These are phyloP conservation scores for Aspergillus ustus DNA, from an alignment of 2,329 filamentous ascomycete species.

Conservation along the genomic window DNA sequence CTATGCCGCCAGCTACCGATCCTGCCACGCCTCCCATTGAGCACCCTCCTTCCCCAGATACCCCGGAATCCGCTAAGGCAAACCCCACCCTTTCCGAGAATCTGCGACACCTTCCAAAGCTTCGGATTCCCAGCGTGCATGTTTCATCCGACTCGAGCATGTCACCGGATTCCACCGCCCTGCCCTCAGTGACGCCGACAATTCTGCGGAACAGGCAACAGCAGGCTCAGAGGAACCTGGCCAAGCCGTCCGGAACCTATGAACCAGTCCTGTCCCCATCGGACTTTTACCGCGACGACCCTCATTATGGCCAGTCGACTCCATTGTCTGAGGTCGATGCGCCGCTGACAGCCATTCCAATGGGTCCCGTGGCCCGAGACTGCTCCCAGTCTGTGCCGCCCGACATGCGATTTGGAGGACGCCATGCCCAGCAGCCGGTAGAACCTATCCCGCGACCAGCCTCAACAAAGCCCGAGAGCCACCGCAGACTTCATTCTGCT, in stretches of 20 bases:
- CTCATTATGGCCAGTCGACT: conserved; percentile 68
- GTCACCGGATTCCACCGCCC: too few species aligned
- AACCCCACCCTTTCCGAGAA: conserved; percentile 44
- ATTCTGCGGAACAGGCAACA: too few species aligned
- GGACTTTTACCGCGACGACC: conserved; percentile 60
- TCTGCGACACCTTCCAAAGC: conserved; percentile 59
- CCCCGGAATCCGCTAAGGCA: conserved; percentile 13
- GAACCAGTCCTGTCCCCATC: too few species aligned
- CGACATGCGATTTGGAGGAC: conserved; percentile 92
- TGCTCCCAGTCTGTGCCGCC: conserved; percentile 89
- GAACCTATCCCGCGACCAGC: too few species aligned
- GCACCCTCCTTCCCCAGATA: too few species aligned
- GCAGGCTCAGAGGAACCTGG: too few species aligned
- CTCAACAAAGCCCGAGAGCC: too few species aligned
- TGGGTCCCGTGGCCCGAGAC: conserved; percentile 76
- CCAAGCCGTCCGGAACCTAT: too few species aligned
- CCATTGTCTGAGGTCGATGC: conserved; percentile 91
- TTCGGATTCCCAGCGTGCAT: conserved; percentile 58
- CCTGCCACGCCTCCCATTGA: too few species aligned
- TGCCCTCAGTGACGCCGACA: too few species aligned
- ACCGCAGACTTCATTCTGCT: conserved; percentile 30
- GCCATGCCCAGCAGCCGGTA: too few species aligned
- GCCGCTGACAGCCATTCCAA: conserved; percentile 73
- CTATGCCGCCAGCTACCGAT: conserved; percentile 26
- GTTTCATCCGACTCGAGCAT: too few species aligned